Base-by-base conservation (phyloP, 305 asterid species). In the Plantago coronopus region DNA sequence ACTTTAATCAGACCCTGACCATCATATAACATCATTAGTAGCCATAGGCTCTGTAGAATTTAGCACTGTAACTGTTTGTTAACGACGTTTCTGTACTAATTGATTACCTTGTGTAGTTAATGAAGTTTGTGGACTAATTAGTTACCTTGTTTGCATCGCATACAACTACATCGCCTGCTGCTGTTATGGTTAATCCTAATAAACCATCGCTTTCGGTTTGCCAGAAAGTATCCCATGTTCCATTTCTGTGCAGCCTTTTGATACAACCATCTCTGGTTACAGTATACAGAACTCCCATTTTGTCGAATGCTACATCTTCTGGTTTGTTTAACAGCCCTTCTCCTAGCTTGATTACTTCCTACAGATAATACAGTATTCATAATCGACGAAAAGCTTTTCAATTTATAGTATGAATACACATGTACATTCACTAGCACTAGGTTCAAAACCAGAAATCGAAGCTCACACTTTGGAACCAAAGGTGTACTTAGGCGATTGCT, bases 241-340 rank as follows among this genome's bases (percentile, higher is more conserved):
- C 95, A 58, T 89, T 87, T 45, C 34, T 66, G 38, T 75, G 81
- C 78, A 80, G 19, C 67, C 79, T 83, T 62, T 57, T 81, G 59
- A 89, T 72, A 78, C 79, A 83, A 18, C 97, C 97, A 77, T 87
- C 95, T 62, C 95, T 78, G 13, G 93, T 76, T 16, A 81, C 83
- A 6, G 93, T 77, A 55, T 83, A 81, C 7, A 89, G 7, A 46
- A 75, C 57, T 38, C 90, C 95, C 5, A 0, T 62, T 69, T 69
- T 59, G 69, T 87, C 88, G 27, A 89, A 53, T 6, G 85, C 74
- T 1, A 87, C 65, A 61, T 76, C 91, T 66, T 89, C 95, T 25
- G 97, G 88, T 56, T 79, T 68, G 54, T 75, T 49, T 19, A 85
- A 17, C 16, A 65, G 1, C 17, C 97, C 95, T 79, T 87, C 87